Base-by-base conservation (phyloP, 768 basidiomycete species). In the Piloderma croceum region DNA sequence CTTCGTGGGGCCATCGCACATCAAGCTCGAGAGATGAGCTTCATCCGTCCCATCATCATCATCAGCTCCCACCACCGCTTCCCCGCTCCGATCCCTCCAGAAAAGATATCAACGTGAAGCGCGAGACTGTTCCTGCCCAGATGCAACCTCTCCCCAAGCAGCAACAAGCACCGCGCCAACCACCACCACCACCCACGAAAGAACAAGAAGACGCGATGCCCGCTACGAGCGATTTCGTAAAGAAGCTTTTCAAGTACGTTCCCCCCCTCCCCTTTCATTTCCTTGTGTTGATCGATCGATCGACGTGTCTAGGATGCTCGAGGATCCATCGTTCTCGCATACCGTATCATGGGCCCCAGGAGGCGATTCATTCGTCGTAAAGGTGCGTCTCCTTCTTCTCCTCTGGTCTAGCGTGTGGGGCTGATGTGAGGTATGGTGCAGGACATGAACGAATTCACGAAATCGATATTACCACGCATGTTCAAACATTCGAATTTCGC, bases 401-500 rank as follows among this genome's bases (percentile, higher is more conserved):
- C 10, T 9, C 9, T 29, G 27, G 9, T 15, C 27, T 9, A 29
- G 15, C 27, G n/a, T n/a, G n/a, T n/a, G n/a, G n/a, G n/a, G n/a
- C n/a, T n/a, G n/a, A n/a, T n/a, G n/a, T n/a, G n/a, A n/a, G n/a
- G n/a, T 3, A 34, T 33, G 25, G 32, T 34, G 29, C 49, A 73
- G 76, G 91, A 93, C 69, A 93, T 93, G 87, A 93, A 90, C 64
- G 90, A 91, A 53, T 94, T 94, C 64, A 92, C 91, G 25, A 91
- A 90, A 62, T 78, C 74, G 59, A 71, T 68, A 44, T 75, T 94
- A 6, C 90, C 90, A 6, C 82, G 85, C 25, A 81, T 91, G 72
- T 94, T 94, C 78, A 92, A 93, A 60, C 90, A 94, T 58, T 90
- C 86, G 6, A 94, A 94, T 57, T 94, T 94, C 60, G 90, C 90